phyloP scores from a whole-genome alignment of 2,329 filamentous ascomycete species.

The Aspergillus novoparasiticus region DNA sequence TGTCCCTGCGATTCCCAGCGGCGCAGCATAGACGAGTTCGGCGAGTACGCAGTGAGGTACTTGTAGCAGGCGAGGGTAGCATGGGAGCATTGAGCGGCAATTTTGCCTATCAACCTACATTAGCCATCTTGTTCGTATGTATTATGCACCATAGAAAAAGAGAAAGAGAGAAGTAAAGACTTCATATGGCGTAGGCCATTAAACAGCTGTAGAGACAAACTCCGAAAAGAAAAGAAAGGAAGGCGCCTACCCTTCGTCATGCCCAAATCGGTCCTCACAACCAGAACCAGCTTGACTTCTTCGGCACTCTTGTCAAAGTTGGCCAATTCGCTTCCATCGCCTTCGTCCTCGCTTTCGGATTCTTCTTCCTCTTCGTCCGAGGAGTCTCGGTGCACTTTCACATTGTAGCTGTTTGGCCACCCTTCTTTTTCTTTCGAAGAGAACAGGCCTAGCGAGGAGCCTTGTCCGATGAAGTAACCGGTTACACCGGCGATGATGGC shows the following conservation, averaged over 20 bases:
- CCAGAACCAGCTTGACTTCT: conserved; percentile 91
- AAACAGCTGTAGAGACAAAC: not conserved
- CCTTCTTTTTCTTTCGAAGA: conserved; percentile 47
- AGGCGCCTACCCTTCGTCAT: conserved; percentile 84
- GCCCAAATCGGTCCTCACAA: conserved; percentile 89
- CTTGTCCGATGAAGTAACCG: conserved; percentile 73
- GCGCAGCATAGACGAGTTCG: conserved; percentile 63
- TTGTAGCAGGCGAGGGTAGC: conserved; percentile 99
- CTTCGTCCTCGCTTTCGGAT: conserved; percentile 69
- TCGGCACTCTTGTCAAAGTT: conserved; percentile 61
- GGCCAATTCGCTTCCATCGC: conserved; percentile 52
- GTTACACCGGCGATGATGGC: conserved; percentile 72
- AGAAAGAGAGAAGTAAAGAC: conserved; percentile 4
- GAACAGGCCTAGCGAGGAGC: conserved; percentile 72
- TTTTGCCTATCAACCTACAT: conserved; percentile 71
- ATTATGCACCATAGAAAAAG: not conserved
- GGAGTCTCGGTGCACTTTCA: conserved; percentile 47
- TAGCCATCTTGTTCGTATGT: not conserved
- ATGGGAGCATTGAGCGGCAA: conserved; percentile 91
- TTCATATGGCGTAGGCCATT: not conserved
- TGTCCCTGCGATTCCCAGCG: conserved; percentile 87
- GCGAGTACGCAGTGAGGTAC: conserved; percentile 62
- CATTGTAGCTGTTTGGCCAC: conserved; percentile 60
- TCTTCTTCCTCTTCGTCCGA: conserved; percentile 52
- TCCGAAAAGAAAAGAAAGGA: conserved; percentile 2